Conservation (phyloP, 2,329 filamentous ascomycete species). For the Byssoonygena ceratinophila region DNA sequence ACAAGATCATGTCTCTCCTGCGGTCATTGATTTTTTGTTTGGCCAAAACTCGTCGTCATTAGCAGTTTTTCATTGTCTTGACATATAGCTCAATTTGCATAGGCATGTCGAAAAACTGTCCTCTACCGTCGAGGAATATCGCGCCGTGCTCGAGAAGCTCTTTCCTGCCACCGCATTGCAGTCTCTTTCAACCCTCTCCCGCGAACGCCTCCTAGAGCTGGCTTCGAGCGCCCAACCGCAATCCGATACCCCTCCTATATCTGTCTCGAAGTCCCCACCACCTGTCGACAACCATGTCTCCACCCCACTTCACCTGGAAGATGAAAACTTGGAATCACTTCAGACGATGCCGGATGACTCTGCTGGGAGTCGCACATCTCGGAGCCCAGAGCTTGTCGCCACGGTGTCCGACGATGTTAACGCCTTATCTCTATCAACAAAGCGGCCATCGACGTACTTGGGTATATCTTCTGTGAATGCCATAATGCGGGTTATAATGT, state of each 20-base stretch:
- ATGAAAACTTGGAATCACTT: conserved; percentile 48
- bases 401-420: conserved; percentile 61
- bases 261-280: conserved; percentile 35
- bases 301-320: conserved; percentile 38
- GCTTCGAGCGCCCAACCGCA: conserved; percentile 39
- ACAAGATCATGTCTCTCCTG: not conserved
- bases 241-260: conserved; percentile 29
- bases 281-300: conserved; percentile 31
- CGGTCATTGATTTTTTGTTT: not conserved
- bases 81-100: not conserved
- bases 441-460: conserved; percentile 55
- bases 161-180: conserved; percentile 50
- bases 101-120: conserved; percentile 48
- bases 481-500: conserved; percentile 58
- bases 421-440: conserved; percentile 52
- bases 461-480: conserved; percentile 67
- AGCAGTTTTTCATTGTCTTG: not conserved
- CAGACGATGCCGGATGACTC: conserved; percentile 64
- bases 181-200: conserved; percentile 44
- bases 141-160: conserved; percentile 50
- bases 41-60: not conserved
- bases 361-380: conserved; percentile 34
- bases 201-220: conserved; percentile 50
- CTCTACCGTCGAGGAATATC: conserved; percentile 56
- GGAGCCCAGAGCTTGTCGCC: conserved; percentile 47